Evolutionary conservation across 129 eudicot genomes (phyloP).

Genomic region (Escallonia herrerae): DNA sequence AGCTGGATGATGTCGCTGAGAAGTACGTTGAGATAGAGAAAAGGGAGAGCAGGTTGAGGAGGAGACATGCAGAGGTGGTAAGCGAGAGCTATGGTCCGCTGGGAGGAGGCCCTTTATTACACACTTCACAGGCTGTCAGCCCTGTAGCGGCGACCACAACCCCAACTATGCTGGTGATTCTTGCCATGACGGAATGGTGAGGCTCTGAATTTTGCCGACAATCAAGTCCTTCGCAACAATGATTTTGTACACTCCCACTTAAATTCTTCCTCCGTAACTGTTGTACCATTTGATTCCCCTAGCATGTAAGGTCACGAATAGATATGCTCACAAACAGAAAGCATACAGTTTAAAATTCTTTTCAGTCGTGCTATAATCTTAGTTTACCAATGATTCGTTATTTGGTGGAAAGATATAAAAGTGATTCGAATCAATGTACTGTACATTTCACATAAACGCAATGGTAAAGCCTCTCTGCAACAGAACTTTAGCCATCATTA

Average conservation of each 20-base stretch:
- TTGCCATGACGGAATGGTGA: slow-evolving; percentile 48
- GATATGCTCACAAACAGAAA: neutral
- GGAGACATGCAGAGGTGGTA: slow-evolving; percentile 51
- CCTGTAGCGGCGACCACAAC: slow-evolving; percentile 55
- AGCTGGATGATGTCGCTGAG: slow-evolving; percentile 3
- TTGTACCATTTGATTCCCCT: slow-evolving; percentile 32
- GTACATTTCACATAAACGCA: too few species aligned
- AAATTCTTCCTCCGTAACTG: slow-evolving; percentile 15
- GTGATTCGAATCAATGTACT: too few species aligned
- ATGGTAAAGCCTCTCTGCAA: too few species aligned
- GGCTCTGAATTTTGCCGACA: slow-evolving; percentile 65
- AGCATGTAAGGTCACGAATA: neutral
- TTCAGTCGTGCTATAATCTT: too few species aligned
- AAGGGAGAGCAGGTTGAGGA: slow-evolving; percentile 14
- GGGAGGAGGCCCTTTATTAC: slow-evolving; percentile 50
- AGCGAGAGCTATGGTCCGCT: slow-evolving; percentile 22
- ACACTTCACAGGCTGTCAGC: slow-evolving; percentile 65
- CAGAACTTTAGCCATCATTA: too few species aligned
- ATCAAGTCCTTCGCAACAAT: slow-evolving; percentile 46
- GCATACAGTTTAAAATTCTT: too few species aligned
- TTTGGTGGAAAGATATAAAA: too few species aligned
- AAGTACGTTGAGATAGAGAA: slow-evolving; percentile 27
- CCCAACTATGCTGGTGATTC: slow-evolving; percentile 26
- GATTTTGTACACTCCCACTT: slow-evolving; percentile 39
- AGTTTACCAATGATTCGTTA: too few species aligned